Percentiles rank a stretch among this genome's conserved stretches.
Conservation (phyloP, 805 yeast species). For the Saccharomyces eubayanus region DNA sequence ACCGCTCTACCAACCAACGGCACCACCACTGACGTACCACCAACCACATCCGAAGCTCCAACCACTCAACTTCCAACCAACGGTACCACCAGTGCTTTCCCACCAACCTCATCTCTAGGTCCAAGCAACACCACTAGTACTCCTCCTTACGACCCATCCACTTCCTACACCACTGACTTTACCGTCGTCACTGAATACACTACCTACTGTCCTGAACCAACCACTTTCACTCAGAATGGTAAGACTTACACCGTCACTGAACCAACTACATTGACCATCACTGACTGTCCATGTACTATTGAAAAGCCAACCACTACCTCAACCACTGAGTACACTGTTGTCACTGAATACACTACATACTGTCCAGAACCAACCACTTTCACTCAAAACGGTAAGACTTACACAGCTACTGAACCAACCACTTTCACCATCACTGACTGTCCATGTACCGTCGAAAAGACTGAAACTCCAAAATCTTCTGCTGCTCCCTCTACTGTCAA, state of each 20-base stretch:
- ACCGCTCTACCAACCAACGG: constrained; percentile 1
- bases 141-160: constrained; percentile 1
- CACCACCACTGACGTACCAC: neutral
- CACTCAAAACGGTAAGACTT: constrained; percentile 12
- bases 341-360: constrained; percentile 1
- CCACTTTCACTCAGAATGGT: constrained; percentile 56
- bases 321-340: neutral
- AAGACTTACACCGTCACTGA: constrained; percentile 65
- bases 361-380: constrained; percentile 6
- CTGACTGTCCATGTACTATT: constrained; percentile 79
- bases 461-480: constrained; percentile 10
- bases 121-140: neutral
- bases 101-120: neutral
- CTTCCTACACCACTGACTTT: constrained; percentile 11
- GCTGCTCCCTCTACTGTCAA: constrained; percentile 12
- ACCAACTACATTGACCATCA: constrained; percentile 76
- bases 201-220: constrained; percentile 78
- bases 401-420: constrained; percentile 4
- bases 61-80: neutral
- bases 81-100: neutral
- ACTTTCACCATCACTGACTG: constrained; percentile 71
- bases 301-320: constrained; percentile 9
- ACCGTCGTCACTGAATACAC: constrained; percentile 59
- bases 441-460: constrained; percentile 57
- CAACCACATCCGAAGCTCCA: neutral